These are phyloP conservation scores for Trichoderma atrobrunneum DNA, from an alignment of 2,329 filamentous ascomycete species.

Conservation along the genomic window DNA sequence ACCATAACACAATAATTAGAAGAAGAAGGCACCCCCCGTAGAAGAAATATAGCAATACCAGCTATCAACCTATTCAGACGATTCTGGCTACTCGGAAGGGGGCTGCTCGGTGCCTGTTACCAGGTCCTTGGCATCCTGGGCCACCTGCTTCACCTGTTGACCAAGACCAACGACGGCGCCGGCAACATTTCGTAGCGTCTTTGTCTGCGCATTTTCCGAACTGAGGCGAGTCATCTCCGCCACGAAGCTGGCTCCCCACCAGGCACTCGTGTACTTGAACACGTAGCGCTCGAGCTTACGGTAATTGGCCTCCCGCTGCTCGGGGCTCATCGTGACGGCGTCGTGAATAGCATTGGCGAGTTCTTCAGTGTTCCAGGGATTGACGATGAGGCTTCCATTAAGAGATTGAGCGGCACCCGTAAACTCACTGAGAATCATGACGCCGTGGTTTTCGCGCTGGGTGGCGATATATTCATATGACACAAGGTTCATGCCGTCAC, in stretches of 20 bases:
- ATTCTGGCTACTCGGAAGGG: neutral
- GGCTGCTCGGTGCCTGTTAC: slow-evolving; percentile 5
- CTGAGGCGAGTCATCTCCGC: slow-evolving; percentile 66
- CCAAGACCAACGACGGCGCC: slow-evolving; percentile 37
- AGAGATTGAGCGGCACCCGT: slow-evolving; percentile 92
- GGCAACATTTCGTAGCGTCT: slow-evolving; percentile 42
- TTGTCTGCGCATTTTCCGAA: slow-evolving; percentile 37
- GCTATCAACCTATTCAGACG: neutral
- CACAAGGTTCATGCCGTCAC: slow-evolving; percentile 98
- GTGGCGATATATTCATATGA: slow-evolving; percentile 98
- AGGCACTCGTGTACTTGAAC: slow-evolving; percentile 95
- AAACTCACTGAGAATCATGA: slow-evolving; percentile 95
- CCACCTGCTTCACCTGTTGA: slow-evolving; percentile 29
- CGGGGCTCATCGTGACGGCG: slow-evolving; percentile 92
- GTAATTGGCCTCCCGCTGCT: slow-evolving; percentile 83
- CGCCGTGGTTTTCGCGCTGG: slow-evolving; percentile 84
- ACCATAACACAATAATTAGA: neutral
- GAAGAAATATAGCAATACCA: neutral
- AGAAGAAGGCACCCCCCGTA: neutral
- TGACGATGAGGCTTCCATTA: slow-evolving; percentile 90
- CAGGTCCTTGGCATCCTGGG: slow-evolving; percentile 28
- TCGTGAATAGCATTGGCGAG: slow-evolving; percentile 90
- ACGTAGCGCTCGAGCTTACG: slow-evolving; percentile 92
- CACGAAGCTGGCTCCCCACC: slow-evolving; percentile 95
- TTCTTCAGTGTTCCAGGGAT: slow-evolving; percentile 98